Evolutionary conservation across 768 basidiomycete genomes (phyloP).

Genomic region (Psilocybe cyanescens): DNA sequence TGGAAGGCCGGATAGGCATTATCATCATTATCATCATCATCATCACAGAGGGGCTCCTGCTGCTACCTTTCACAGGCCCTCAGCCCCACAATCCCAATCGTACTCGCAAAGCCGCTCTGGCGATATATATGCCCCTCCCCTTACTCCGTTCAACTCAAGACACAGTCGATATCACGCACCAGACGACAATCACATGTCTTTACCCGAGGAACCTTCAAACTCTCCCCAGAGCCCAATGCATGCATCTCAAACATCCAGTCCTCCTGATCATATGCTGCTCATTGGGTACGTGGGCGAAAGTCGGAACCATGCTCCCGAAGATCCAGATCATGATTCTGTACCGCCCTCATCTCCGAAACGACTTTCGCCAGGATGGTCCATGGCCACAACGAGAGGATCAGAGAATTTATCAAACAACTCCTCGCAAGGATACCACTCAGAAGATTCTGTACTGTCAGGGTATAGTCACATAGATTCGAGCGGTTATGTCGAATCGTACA

Average conservation of each 20-base stretch:
- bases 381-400: slow-evolving; percentile 11
- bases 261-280: slow-evolving; percentile 20
- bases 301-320: slow-evolving; percentile 1
- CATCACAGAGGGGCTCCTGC: background rate
- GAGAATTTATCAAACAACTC: slow-evolving; percentile 14
- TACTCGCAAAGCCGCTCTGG: background rate
- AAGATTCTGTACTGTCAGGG: background rate
- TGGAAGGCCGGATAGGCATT: slow-evolving; percentile 3
- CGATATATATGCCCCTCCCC: slow-evolving; percentile 4
- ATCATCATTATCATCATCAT: background rate
- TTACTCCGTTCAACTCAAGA: slow-evolving; percentile 7
- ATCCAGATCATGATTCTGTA: slow-evolving; percentile 5
- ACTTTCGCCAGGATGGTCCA: slow-evolving; percentile 15
- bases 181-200: background rate
- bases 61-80: background rate
- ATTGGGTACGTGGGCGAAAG: slow-evolving; percentile 18
- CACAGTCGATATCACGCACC: background rate
- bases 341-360: slow-evolving; percentile 3
- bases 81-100: background rate
- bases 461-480: slow-evolving; percentile 12
- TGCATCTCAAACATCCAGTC: background rate
- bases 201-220: background rate
- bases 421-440: slow-evolving; percentile 1
- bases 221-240: slow-evolving; percentile 7
- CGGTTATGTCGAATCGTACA: slow-evolving; percentile 20